A percentile compares a stretch with the other conserved stretches of the same genome.
Conservation (phyloP, 352 stramenopile genomes). For the Thraustotheca clavata region DNA sequence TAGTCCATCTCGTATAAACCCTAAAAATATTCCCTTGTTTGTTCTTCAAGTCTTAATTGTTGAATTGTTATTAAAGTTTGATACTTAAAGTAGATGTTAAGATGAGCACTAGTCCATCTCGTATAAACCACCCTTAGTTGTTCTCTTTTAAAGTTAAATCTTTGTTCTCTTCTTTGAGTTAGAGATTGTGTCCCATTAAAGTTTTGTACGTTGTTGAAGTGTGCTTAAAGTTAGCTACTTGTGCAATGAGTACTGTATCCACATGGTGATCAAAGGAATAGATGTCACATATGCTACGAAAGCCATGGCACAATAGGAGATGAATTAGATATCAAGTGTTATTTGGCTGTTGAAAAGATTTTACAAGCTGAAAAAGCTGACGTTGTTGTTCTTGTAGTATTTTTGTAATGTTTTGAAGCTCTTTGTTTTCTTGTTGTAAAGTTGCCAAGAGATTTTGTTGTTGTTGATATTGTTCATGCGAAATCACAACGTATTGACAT, state of each 20-base stretch:
- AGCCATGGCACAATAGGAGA: no score
- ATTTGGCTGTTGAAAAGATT: background rate
- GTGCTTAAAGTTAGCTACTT: background rate
- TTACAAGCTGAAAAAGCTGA: background rate
- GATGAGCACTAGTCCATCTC: background rate
- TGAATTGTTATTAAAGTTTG: no score
- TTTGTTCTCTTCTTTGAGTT: no score
- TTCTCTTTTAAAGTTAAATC: no score
- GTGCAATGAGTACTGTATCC: no score
- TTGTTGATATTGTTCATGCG: conserved; percentile 7
- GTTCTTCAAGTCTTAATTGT: no score
- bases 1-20: conserved; percentile 10
- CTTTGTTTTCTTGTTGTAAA: conserved; percentile 7
- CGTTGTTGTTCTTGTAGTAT: conserved; percentile 13
- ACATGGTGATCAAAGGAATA: no score
- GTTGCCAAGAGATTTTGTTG: conserved; percentile 1
- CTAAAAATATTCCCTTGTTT: conserved; percentile 3
- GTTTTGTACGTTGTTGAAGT: no score
- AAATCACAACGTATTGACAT: background rate
- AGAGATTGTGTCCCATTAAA: no score
- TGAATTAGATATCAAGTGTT: no score
- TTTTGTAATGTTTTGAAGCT: conserved; percentile 2
- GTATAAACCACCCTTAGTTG: background rate
- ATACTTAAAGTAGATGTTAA: background rate
- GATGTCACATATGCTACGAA: no score